Evolutionary conservation across 2,329 filamentous ascomycete genomes (phyloP), one percentile per base, ranked within the genome.

Genomic region (Colletotrichum sp.): DNA sequence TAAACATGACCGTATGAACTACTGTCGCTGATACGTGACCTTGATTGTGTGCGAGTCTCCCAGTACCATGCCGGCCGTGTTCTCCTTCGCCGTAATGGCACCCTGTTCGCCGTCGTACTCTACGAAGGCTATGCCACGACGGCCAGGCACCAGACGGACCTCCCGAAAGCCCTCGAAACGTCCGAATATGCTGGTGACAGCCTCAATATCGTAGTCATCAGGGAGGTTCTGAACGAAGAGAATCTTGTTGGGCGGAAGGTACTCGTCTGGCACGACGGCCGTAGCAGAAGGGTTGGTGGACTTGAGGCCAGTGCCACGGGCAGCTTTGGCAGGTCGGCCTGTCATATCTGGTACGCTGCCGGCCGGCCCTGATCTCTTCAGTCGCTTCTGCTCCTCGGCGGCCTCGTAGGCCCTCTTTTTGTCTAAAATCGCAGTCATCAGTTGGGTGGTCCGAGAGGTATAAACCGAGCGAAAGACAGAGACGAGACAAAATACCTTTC

Each of bases 21-120:
- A 98, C 88, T 98, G 95, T 82, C 96, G 91, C 88, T 99, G 97
- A 90, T 98, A 99, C 16, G 97, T 98, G 78, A 99, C 96, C 87
- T 97, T 98, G 84, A 99, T 95, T 9, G 92, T 89, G 86, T 95
- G 95, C 16, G 77, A 72, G 79, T 91, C 91, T 62, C 92, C 92
- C 80, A 99, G 88, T 28, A 92, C 89, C 92, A 97, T 96, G 26
- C 95, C 95, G 15, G 95, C 94, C 36, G 95, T 98, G 78, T 94
- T 95, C 89, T 99, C 96, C 89, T 98, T 99, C 22, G 97, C 97
- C 71, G 93, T 93, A 81, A 98, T 98, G 32, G 97, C 96, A 57
- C 95, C 96, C 64, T 93, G 90, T 86, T 99, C 96, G 79, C 92
- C 93, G 81, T 98, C 95, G 86, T 99, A 99, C 85, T 99, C 97